Evolutionary conservation across 2,329 filamentous ascomycete genomes (phyloP), one percentile per base, ranked within the genome.

Genomic region (Annulohypoxylon truncatum): DNA sequence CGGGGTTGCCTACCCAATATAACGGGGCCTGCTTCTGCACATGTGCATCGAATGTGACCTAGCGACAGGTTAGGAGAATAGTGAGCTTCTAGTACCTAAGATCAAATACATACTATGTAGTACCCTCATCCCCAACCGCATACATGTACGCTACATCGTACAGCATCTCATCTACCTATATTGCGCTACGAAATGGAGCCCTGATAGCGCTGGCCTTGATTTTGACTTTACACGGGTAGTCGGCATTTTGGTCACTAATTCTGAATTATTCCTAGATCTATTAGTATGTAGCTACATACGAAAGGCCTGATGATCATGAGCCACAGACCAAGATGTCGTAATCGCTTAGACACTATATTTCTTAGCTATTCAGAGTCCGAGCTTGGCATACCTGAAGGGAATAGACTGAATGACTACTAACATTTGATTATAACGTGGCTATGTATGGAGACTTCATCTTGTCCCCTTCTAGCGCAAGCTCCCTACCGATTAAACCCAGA

Each of bases 401-500:
- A 46, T 51, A 63, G 51, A 59, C 51, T 60, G 31, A 48, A 29
- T 20, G 31, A 59, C 44, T 46, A 13, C 52, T 47, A 47, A 46
- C 40, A 33, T 13, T 28, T n/a, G n/a, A n/a, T n/a, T 20, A 44
- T 54, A 46, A n/a, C 24, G 28, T 57, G 40, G 50, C 31, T 54
- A 64, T 53, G 54, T 53, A 52, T 59, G 48, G 48, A 33, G 46
- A 59, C 29, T 33, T 68, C 58, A 35, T 58, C 63, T 57, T 59
- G 55, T 60, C 48, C 54, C 54, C 47, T 60, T 60, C 50, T 46
- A 64, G 50, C 29, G 57, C 40, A 52, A 51, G 40, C 48, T 61
- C 61, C 46, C 48, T 69, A 59, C 64, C 64, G 64, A 69, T 66
- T 63, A 68, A 63, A 66, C 47, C 52, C 52, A 69, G 67, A 69